Evolutionary conservation across 1,284 basidiomycete genomes (phyloP).

Genomic region (Ganoderma boninense): DNA sequence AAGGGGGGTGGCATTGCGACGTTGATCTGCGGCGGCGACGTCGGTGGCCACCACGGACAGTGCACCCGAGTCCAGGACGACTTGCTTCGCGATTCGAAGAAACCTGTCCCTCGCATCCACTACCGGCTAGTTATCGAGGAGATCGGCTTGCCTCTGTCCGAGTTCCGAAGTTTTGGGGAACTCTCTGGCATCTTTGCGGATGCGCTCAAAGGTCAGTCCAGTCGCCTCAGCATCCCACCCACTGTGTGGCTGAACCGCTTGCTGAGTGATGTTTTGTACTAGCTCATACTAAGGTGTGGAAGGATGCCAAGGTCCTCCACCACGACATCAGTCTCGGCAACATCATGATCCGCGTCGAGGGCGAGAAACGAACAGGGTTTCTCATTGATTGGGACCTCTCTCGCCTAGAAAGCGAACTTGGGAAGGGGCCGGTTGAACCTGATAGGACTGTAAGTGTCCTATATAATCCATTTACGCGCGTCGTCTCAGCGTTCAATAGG

Average conservation of each 20-base stretch:
- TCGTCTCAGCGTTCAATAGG: not conserved
- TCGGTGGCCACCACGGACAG: conserved; percentile 12
- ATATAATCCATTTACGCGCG: not conserved
- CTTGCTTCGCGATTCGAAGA: not conserved
- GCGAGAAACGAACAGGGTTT: not conserved
- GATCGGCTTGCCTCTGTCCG: conserved; percentile 8
- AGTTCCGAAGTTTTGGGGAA: conserved; percentile 6
- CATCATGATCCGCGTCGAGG: conserved; percentile 9
- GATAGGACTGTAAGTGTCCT: too few relatives aligned
- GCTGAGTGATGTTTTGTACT: not conserved
- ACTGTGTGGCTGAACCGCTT: too few relatives aligned
- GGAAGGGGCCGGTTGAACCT: not conserved
- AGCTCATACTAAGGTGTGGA: not conserved
- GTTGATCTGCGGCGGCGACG: conserved; percentile 20
- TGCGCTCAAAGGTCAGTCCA: not conserved
- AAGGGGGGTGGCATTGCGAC: not conserved
- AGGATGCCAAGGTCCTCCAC: conserved; percentile 8
- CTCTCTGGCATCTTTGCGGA: not conserved
- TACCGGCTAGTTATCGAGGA: conserved; percentile 10
- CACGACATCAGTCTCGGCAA: conserved; percentile 22
- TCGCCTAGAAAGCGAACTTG: not conserved
- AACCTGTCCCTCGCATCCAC: conserved; percentile 14
- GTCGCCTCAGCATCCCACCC: too few relatives aligned
- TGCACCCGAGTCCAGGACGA: conserved; percentile 8
- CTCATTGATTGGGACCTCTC: conserved; percentile 24